Evolutionary conservation across 768 basidiomycete genomes (phyloP), one percentile per base, ranked within the genome.

Genomic region (Scleroderma citrinum): DNA sequence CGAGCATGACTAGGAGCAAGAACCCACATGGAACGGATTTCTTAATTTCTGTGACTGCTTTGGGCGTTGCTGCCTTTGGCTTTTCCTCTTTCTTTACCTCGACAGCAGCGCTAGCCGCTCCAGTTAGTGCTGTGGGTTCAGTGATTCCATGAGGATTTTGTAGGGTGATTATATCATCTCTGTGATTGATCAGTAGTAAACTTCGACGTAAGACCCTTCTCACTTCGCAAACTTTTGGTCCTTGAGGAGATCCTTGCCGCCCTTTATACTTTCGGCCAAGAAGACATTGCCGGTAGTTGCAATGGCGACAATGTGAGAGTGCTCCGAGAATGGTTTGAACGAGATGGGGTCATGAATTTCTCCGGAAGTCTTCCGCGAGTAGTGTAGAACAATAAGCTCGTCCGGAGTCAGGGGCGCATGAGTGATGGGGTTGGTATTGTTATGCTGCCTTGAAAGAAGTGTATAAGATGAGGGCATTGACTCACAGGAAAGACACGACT

Each of bases 271-370:
- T 41, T 97, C 96, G 7, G 87, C 85, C 16, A 94, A 75, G 66
- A 88, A 98, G 13, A 98, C 92, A 62, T 96, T 96, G 14, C 92
- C 93, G 1, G 92, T 92, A 0, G 82, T 85, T 6, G 85, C 83
- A 56, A 96, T 83, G 36, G 90, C 88, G 32, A 92, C 89, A 48
- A 99, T 89, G 62, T 97, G 89, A 1, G 95, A 94, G 64, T 98
- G 95, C 54, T 95, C 87, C 62, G 78, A 93, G 76, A 99, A 96
- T 2, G 90, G 87, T 65, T 97, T 98, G 80, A 95, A 99, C 3
- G 92, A 92, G 38, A 99, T 92, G 1, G 96, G 96, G 65, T 99
- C 96, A 64, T 96, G 86, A 12, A 90, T 80, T 66, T 92, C 87
- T 34, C 87, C 87, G 21, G 91, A 82, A 3, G 87, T 72, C 65